Evolutionary conservation across 352 stramenopile genomes (phyloP).

Genomic region (Phytophthora sojae): DNA sequence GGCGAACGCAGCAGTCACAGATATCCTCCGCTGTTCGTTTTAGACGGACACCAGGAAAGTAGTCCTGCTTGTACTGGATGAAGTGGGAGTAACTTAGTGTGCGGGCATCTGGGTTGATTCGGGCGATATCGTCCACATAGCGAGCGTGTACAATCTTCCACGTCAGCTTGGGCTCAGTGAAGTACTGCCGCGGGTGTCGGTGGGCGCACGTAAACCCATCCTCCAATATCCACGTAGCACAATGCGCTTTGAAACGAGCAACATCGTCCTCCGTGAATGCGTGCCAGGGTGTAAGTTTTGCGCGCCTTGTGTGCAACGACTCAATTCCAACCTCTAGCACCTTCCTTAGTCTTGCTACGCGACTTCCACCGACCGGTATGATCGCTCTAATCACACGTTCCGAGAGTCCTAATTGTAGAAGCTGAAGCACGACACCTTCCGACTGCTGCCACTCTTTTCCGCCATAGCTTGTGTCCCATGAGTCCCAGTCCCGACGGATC

Average conservation of each 20-base stretch:
- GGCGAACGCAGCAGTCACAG: constrained; percentile 16
- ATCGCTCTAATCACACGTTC: too few relatives aligned
- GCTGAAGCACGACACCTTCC: too few relatives aligned
- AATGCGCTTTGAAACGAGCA: constrained; percentile 3
- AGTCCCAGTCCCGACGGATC: too few relatives aligned
- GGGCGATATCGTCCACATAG: constrained; percentile 2
- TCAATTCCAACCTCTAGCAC: not conserved
- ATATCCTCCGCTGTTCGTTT: constrained; percentile 17
- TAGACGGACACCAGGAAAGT: constrained; percentile 14
- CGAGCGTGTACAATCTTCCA: constrained; percentile 3
- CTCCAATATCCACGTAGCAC: constrained; percentile 14
- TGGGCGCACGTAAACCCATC: constrained; percentile 14
- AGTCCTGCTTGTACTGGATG: constrained; percentile 15
- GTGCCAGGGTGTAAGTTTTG: not conserved
- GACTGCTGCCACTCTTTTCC: too few relatives aligned
- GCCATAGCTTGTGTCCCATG: too few relatives aligned
- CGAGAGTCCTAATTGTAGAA: too few relatives aligned
- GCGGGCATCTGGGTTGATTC: not conserved
- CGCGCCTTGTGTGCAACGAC: not conserved
- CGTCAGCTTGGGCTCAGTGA: constrained; percentile 12
- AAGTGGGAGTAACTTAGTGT: constrained; percentile 17
- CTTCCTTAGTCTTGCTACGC: constrained; percentile 6
- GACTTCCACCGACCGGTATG: constrained; percentile 1
- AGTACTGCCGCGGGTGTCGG: constrained; percentile 9
- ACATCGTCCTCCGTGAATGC: constrained; percentile 8